Percentiles rank a stretch among this genome's conserved stretches.
These are phyloP conservation scores for Fagus sylvatica DNA, from an alignment of 306 rosid species.

Conservation along the genomic window DNA sequence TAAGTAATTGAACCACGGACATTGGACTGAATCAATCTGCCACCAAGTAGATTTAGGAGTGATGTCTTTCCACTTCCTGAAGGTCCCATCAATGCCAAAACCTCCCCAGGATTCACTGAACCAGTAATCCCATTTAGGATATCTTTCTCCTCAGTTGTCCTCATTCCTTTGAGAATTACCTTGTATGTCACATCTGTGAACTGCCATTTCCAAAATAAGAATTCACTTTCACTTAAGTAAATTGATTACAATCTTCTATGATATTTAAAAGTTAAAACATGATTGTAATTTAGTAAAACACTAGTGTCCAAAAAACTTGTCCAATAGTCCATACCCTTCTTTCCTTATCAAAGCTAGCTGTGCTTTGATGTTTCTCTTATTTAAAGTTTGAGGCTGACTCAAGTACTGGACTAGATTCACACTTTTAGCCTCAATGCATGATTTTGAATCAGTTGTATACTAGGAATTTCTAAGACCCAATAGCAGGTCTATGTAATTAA, in stretches of 20 bases:
- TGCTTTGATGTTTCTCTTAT: constrained; percentile 16
- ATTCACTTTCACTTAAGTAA: constrained; percentile 17
- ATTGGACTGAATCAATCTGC: constrained; percentile 49
- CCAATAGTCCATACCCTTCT: constrained; percentile 52
- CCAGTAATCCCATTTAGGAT: constrained; percentile 85
- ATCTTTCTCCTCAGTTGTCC: constrained; percentile 69
- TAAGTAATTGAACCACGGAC: constrained; percentile 67
- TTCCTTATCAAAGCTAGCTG: constrained; percentile 52
- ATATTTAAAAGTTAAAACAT: neutral
- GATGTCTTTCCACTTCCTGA: constrained; percentile 98
- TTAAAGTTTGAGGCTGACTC: constrained; percentile 21
- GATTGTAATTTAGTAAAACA: constrained; percentile 10
- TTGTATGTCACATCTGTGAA: constrained; percentile 85
- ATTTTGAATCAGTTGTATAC: constrained; percentile 29
- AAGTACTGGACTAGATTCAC: constrained; percentile 30
- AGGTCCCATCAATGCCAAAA: constrained; percentile 97
- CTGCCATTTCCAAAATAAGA: constrained; percentile 42
- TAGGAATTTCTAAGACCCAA: constrained; percentile 22
- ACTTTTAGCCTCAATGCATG: constrained; percentile 22
- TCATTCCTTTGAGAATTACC: constrained; percentile 68
- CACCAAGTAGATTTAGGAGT: constrained; percentile 81
- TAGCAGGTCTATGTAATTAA: neutral
- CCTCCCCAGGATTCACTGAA: constrained; percentile 85
- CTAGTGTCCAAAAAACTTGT: neutral
- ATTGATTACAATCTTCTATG: constrained; percentile 1